Conservation (phyloP, 208 protist genomes). For the Lotmaria passim region DNA sequence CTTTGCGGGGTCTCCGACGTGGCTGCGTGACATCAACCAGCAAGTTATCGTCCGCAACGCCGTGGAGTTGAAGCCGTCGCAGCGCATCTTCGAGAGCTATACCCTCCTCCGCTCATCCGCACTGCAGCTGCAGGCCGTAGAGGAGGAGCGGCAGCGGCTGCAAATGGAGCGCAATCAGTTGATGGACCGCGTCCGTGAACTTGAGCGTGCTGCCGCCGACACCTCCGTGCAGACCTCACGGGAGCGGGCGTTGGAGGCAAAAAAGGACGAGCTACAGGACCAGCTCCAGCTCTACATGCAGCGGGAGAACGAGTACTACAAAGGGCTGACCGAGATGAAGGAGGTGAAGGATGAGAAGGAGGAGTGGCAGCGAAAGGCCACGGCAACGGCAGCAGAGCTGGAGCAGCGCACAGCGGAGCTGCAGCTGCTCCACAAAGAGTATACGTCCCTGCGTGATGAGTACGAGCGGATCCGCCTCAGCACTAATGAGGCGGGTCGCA, state of each 20-base stretch:
- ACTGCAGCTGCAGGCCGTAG: conserved; percentile 40
- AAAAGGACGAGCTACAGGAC: conserved; percentile 48
- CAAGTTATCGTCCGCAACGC: conserved; percentile 64
- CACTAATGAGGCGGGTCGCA: conserved; percentile 46
- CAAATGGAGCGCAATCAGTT: conserved; percentile 42
- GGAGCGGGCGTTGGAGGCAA: conserved; percentile 54
- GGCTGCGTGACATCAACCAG: conserved; percentile 41
- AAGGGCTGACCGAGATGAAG: conserved; percentile 43
- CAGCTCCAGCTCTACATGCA: conserved; percentile 50
- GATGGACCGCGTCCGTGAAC: conserved; percentile 44
- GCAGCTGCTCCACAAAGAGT: conserved; percentile 64
- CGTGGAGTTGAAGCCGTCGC: conserved; percentile 51
- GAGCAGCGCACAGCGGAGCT: conserved; percentile 55
- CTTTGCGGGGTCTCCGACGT: conserved; percentile 8
- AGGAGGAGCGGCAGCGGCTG: conserved; percentile 43
- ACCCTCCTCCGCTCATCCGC: conserved; percentile 40
- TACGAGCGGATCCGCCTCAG: conserved; percentile 49
- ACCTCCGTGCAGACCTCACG: conserved; percentile 43
- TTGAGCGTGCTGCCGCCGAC: conserved; percentile 54
- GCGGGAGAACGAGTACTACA: conserved; percentile 65
- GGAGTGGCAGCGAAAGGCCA: conserved; percentile 14
- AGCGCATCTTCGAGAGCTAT: conserved; percentile 55
- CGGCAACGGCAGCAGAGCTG: conserved; percentile 33
- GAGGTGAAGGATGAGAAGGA: conserved; percentile 30
- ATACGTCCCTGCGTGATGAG: conserved; percentile 65